These are phyloP conservation scores for Russula virescens DNA, from an alignment of 768 basidiomycete genomes.

Conservation along the genomic window DNA sequence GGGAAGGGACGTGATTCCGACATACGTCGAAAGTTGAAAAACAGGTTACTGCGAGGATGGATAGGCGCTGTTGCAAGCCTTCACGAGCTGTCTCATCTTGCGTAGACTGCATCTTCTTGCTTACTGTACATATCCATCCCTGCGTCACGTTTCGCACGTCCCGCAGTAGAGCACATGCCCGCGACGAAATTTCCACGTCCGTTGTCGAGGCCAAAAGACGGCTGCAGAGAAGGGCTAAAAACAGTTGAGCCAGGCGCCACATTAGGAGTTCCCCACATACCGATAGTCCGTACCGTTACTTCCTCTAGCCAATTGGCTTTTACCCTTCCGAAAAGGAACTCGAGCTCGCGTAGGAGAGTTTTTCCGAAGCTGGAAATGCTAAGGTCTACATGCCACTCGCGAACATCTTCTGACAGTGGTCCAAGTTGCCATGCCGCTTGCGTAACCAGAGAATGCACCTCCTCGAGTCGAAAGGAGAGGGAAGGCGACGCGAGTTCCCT, in stretches of 20 bases:
- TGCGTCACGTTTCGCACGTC: constrained; percentile 5
- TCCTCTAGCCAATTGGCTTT: constrained; percentile 38
- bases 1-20: neutral
- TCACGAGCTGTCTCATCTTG: neutral
- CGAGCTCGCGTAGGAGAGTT: constrained; percentile 35
- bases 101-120: constrained; percentile 2
- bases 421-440: constrained; percentile 47
- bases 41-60: constrained; percentile 8
- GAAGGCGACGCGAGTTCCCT: constrained; percentile 38
- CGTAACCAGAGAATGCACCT: constrained; percentile 39
- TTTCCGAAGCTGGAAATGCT: constrained; percentile 33
- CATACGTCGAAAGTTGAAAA: constrained; percentile 15
- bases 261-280: neutral
- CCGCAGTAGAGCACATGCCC: constrained; percentile 2
- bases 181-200: neutral
- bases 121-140: neutral
- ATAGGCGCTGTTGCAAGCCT: constrained; percentile 3
- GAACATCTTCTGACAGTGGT: constrained; percentile 19
- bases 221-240: neutral
- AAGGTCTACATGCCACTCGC: constrained; percentile 40
- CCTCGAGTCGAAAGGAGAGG: constrained; percentile 36
- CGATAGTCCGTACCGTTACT: constrained; percentile 13
- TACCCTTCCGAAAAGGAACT: constrained; percentile 33
- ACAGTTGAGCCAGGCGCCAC: neutral
- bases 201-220: constrained; percentile 10